Conservation (phyloP, 345 rosid species). For the Geranium brycei region DNA sequence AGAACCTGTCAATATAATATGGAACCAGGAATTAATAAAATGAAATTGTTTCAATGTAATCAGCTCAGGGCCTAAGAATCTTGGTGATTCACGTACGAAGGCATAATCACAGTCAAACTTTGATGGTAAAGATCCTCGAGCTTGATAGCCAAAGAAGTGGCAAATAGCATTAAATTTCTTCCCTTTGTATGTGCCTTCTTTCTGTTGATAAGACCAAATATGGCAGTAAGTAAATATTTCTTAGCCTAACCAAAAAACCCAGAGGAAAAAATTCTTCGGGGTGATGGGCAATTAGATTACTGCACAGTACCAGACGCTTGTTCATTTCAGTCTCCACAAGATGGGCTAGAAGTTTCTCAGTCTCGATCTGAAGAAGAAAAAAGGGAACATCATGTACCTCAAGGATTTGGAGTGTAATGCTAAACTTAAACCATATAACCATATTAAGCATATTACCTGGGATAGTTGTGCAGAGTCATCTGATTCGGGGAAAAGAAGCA, state of each 20-base stretch:
- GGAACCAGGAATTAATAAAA: not conserved
- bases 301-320: slow-evolving; percentile 55
- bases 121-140: slow-evolving; percentile 96
- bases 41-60: not conserved
- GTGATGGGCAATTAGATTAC: not conserved
- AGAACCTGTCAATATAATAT: slow-evolving; percentile 40
- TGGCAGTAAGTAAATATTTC: not conserved
- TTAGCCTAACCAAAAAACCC: not conserved
- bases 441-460: slow-evolving; percentile 44
- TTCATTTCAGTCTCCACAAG: slow-evolving; percentile 94
- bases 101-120: slow-evolving; percentile 97
- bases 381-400: slow-evolving; percentile 13
- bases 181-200: slow-evolving; percentile 84
- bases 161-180: slow-evolving; percentile 93
- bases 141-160: slow-evolving; percentile 99
- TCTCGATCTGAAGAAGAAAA: slow-evolving; percentile 58
- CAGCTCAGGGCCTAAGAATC: slow-evolving; percentile 3
- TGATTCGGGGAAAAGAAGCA: slow-evolving; percentile 87
- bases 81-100: slow-evolving; percentile 42
- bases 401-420: not conserved
- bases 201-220: slow-evolving; percentile 24
- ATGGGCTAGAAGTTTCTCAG: slow-evolving; percentile 92
- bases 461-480: slow-evolving; percentile 99
- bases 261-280: not conserved
- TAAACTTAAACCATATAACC: not conserved